A percentile compares a stretch with the other conserved stretches of the same genome.
Evolutionary conservation across 2,329 filamentous ascomycete genomes (phyloP).

Genomic region (Epicoccum nigrum): DNA sequence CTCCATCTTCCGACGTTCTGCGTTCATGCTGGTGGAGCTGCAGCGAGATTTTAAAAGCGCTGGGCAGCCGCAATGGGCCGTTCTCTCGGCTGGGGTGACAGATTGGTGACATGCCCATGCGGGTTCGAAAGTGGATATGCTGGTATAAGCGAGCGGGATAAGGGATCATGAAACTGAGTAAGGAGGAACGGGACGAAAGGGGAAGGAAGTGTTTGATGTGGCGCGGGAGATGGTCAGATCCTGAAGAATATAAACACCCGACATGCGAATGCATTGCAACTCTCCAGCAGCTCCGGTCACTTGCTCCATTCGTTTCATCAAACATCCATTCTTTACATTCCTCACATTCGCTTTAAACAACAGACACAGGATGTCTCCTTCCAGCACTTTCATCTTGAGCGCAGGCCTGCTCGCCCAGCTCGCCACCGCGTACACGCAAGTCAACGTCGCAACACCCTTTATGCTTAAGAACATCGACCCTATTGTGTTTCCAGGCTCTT

Average conservation of each 20-base stretch:
- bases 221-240: not conserved
- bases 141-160: constrained; percentile 1
- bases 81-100: not conserved
- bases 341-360: constrained; percentile 1
- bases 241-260: constrained; percentile 10
- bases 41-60: not conserved
- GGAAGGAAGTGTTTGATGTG: constrained; percentile 1
- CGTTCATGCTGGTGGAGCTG: constrained; percentile 3
- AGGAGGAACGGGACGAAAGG: constrained; percentile 3
- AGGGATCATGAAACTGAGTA: constrained; percentile 9
- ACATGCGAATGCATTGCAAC: not conserved
- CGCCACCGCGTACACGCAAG: constrained; percentile 43
- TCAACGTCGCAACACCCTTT: constrained; percentile 44
- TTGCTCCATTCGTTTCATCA: constrained; percentile 1
- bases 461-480: constrained; percentile 57
- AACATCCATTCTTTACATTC: constrained; percentile 11
- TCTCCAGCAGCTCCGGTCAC: constrained; percentile 1
- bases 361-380: constrained; percentile 41
- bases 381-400: constrained; percentile 26
- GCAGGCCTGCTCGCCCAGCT: constrained; percentile 35
- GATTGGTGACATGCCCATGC: not conserved
- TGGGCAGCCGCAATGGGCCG: constrained; percentile 1
- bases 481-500: constrained; percentile 51
- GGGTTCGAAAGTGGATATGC: constrained; percentile 1
- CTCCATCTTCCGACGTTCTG: not conserved